Evolutionary conservation across 129 eudicot species (phyloP).

Genomic region (Erigeron canadensis): DNA sequence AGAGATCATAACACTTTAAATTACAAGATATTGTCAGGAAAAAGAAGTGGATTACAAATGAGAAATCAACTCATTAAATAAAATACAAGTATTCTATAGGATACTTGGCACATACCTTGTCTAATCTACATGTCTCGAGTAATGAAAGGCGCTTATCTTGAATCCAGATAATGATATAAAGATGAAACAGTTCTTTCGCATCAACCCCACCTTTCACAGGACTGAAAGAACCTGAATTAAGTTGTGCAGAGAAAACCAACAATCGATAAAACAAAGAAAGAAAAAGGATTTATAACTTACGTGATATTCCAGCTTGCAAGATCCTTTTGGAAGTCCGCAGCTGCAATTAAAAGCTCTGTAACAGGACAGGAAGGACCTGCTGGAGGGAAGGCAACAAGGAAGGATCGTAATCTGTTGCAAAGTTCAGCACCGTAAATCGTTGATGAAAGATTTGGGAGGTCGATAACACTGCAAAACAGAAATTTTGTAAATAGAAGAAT

Average conservation of each 20-base stretch:
- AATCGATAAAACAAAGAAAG: neutral
- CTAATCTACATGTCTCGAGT: slow-evolving; percentile 74
- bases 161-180: slow-evolving; percentile 80
- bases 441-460: slow-evolving; percentile 80
- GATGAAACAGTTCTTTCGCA: slow-evolving; percentile 83
- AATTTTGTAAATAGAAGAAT: neutral
- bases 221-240: slow-evolving; percentile 40
- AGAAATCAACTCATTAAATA: too few relatives aligned
- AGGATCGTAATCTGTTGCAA: slow-evolving; percentile 67
- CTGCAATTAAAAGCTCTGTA: slow-evolving; percentile 77
- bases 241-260: slow-evolving; percentile 20
- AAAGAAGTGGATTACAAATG: too few relatives aligned
- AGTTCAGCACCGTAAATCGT: slow-evolving; percentile 79
- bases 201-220: slow-evolving; percentile 87
- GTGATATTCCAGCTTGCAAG: slow-evolving; percentile 77
- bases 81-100: neutral
- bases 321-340: slow-evolving; percentile 86
- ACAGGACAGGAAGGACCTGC: slow-evolving; percentile 71
- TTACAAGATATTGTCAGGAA: too few relatives aligned
- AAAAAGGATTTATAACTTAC: slow-evolving; percentile 21
- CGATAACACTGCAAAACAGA: slow-evolving; percentile 60
- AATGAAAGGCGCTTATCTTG: slow-evolving; percentile 76
- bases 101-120: slow-evolving; percentile 51
- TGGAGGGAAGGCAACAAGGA: slow-evolving; percentile 83
- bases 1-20: too few relatives aligned